Evolutionary conservation across 805 yeast species (phyloP).

Genomic region (Kazachstania africana): DNA sequence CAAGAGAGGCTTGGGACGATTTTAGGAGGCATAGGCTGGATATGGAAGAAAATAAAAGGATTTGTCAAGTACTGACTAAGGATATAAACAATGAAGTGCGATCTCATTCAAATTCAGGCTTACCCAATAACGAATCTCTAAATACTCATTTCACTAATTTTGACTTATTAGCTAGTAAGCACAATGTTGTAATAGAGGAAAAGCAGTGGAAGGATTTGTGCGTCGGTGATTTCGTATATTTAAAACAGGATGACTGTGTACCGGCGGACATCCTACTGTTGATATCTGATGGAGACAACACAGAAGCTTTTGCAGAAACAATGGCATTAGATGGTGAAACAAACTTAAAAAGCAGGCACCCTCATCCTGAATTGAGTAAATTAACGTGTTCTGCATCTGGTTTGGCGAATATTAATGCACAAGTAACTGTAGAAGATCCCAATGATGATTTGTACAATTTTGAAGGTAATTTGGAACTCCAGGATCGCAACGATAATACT

Average conservation of each 20-base stretch:
- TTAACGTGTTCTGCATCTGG: conserved; percentile 38
- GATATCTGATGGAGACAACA: conserved; percentile 48
- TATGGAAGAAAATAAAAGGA: conserved; percentile 64
- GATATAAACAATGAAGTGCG: too few species aligned
- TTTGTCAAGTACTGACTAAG: conserved; percentile 25
- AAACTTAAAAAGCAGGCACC: conserved; percentile 63
- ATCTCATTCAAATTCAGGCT: neutral
- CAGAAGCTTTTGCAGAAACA: conserved; percentile 75
- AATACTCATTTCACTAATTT: conserved; percentile 16
- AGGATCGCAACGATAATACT: conserved; percentile 26
- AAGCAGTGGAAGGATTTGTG: conserved; percentile 60
- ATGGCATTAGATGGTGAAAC: conserved; percentile 98
- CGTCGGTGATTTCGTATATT: conserved; percentile 78
- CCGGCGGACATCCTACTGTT: conserved; percentile 83
- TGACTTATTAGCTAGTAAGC: conserved; percentile 9
- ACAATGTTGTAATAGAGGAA: conserved; percentile 15
- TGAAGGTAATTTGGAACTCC: conserved; percentile 56
- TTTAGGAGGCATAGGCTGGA: conserved; percentile 78
- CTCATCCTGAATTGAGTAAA: conserved; percentile 53
- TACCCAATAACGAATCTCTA: neutral
- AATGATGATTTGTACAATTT: conserved; percentile 83
- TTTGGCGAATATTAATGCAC: conserved; percentile 38
- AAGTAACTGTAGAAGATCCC: conserved; percentile 76
- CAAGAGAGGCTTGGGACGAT: conserved; percentile 91
- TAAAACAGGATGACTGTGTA: conserved; percentile 77